phyloP scores from a whole-genome alignment of 257 asterid species.

The Solanum chilense region DNA sequence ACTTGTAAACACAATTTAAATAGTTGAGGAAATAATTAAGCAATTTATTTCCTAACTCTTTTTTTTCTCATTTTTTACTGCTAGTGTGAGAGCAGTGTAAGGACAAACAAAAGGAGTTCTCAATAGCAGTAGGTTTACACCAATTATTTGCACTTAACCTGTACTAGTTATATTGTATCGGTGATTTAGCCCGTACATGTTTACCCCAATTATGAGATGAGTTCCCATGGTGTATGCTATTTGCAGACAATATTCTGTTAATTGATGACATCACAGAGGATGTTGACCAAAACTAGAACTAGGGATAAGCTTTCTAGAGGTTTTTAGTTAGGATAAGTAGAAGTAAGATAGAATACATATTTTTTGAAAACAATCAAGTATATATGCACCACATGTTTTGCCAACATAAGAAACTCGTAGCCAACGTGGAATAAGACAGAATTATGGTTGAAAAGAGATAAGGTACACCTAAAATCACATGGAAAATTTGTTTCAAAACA shows the following conservation, averaged over 20 bases:
- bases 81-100: not conserved
- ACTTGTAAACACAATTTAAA: not conserved
- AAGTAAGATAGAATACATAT: not conserved
- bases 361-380: not conserved
- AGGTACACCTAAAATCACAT: not conserved
- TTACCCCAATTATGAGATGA: not conserved
- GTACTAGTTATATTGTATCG: not conserved
- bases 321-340: not conserved
- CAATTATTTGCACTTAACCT: not conserved
- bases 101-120: not conserved
- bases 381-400: not conserved
- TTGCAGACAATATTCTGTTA: not conserved
- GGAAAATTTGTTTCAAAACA: not conserved
- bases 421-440: not conserved
- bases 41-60: not conserved
- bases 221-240: not conserved
- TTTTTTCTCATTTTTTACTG: not conserved
- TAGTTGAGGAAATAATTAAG: not conserved
- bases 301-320: not conserved
- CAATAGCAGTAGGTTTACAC: not conserved
- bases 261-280: not conserved
- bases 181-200: not conserved
- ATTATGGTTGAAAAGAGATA: not conserved
- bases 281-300: not conserved
- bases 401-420: not conserved